Percentiles rank a stretch among this genome's conserved stretches.
phyloP scores from a whole-genome alignment of 208 protist genomes.

The Trypanosoma scelopori region DNA sequence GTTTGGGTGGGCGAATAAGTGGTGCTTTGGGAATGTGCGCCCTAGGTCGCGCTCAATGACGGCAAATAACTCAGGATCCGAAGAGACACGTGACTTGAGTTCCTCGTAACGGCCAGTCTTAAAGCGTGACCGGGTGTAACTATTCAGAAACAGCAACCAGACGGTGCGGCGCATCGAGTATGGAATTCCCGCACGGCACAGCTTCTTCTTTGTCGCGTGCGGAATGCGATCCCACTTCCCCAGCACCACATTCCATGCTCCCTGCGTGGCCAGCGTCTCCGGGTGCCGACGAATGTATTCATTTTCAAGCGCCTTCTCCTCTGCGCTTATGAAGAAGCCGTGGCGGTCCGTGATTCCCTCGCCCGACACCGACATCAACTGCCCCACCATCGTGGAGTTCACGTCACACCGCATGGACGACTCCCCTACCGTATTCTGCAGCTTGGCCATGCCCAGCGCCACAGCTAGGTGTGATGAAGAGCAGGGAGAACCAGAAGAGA shows the following conservation, averaged over 20 bases:
- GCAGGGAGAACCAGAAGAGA: no score
- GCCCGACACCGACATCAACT: background rate
- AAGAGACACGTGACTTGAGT: conserved; percentile 32
- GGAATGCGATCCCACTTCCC: conserved; percentile 34
- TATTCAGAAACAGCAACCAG: conserved; percentile 73
- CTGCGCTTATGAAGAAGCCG: conserved; percentile 66
- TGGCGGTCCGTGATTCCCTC: conserved; percentile 52
- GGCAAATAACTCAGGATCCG: conserved; percentile 31
- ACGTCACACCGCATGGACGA: no score
- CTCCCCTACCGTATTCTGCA: no score
- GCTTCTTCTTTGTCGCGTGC: conserved; percentile 40
- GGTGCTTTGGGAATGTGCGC: conserved; percentile 86
- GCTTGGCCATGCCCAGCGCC: no score
- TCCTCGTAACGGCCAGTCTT: conserved; percentile 32
- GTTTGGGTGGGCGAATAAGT: conserved; percentile 47
- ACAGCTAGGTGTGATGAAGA: no score
- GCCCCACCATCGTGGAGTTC: conserved; percentile 1
- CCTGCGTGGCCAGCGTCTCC: conserved; percentile 1
- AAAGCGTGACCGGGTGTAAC: conserved; percentile 16
- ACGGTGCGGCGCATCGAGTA: conserved; percentile 44
- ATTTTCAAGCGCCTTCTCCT: conserved; percentile 74
- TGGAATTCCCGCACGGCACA: conserved; percentile 78
- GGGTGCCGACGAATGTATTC: conserved; percentile 21
- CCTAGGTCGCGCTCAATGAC: conserved; percentile 85
- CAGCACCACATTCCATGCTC: conserved; percentile 36